Percentiles rank a stretch among this genome's conserved stretches.
Conservation (phyloP, 106 monocot species). For the Dendrobium huoshanense region DNA sequence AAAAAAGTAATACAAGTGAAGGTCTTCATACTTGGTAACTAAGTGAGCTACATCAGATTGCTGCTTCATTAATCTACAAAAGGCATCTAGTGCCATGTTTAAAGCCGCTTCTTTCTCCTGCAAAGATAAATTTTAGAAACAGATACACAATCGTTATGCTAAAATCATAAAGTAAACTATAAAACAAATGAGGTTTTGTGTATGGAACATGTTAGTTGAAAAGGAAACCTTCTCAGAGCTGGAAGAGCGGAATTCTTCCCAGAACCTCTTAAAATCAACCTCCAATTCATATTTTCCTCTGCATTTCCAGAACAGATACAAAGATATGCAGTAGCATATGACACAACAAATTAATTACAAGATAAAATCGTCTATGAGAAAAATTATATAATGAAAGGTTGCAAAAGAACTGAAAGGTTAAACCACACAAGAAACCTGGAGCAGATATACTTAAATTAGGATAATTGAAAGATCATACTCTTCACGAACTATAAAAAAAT, state of each 20-base stretch:
- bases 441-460: background rate
- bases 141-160: background rate
- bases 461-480: too few species aligned
- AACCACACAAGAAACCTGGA: background rate
- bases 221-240: constrained; percentile 86
- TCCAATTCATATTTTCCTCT: constrained; percentile 91
- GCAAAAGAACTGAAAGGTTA: background rate
- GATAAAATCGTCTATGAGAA: background rate
- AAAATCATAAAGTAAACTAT: background rate
- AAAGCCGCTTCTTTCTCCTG: constrained; percentile 97
- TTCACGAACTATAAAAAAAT: too few species aligned
- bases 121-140: constrained; percentile 6
- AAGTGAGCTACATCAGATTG: constrained; percentile 72
- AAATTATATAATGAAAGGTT: background rate
- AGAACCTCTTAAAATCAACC: constrained; percentile 84
- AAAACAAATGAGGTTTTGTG: background rate
- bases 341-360: constrained; percentile 4
- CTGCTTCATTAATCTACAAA: constrained; percentile 88
- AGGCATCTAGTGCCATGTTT: constrained; percentile 82
- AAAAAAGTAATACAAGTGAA: background rate
- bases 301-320: constrained; percentile 19
- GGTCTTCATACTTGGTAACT: constrained; percentile 58
- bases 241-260: constrained; percentile 99
- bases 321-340: background rate
- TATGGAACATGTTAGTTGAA: background rate